A percentile compares a stretch with the other conserved stretches of the same genome.
Conservation (phyloP, 805 yeast species). For the Candida corydali region DNA sequence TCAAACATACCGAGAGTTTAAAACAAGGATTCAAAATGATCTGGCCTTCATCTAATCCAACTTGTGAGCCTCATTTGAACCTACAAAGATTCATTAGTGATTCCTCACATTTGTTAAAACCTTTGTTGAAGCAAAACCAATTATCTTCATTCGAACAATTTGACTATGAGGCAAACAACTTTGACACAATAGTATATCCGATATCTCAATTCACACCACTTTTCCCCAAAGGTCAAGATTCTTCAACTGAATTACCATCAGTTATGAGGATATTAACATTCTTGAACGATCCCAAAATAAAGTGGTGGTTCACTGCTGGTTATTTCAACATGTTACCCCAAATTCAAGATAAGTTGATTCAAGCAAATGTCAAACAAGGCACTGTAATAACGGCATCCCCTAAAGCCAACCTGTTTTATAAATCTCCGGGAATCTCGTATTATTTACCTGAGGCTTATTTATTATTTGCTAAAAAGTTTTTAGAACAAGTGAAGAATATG, state of each 20-base stretch:
- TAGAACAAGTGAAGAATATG: slow-evolving; percentile 44
- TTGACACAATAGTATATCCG: slow-evolving; percentile 76
- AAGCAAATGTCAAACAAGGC: slow-evolving; percentile 53
- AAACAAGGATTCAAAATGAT: slow-evolving; percentile 50
- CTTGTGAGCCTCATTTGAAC: slow-evolving; percentile 65
- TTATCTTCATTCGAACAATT: slow-evolving; percentile 27
- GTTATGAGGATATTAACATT: slow-evolving; percentile 57
- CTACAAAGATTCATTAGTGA: slow-evolving; percentile 48
- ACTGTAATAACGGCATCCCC: slow-evolving; percentile 88
- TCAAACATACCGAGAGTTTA: slow-evolving; percentile 40
- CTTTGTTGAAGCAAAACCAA: slow-evolving; percentile 49
- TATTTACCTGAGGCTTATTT: slow-evolving; percentile 85
- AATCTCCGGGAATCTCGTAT: slow-evolving; percentile 76
- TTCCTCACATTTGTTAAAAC: slow-evolving; percentile 52
- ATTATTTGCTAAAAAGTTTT: slow-evolving; percentile 65
- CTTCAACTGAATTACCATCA: slow-evolving; percentile 79
- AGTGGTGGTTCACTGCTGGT: slow-evolving; percentile 93
- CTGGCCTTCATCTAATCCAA: slow-evolving; percentile 71
- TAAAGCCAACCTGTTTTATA: slow-evolving; percentile 88
- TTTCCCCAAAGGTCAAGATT: slow-evolving; percentile 49
- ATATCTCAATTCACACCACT: slow-evolving; percentile 89
- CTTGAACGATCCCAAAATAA: slow-evolving; percentile 49
- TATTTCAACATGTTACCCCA: slow-evolving; percentile 88
- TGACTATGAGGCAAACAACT: slow-evolving; percentile 27
- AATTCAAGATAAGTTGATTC: slow-evolving; percentile 54